phyloP scores from a whole-genome alignment of 495 filamentous ascomycete genomes.

The Poronia punctata region DNA sequence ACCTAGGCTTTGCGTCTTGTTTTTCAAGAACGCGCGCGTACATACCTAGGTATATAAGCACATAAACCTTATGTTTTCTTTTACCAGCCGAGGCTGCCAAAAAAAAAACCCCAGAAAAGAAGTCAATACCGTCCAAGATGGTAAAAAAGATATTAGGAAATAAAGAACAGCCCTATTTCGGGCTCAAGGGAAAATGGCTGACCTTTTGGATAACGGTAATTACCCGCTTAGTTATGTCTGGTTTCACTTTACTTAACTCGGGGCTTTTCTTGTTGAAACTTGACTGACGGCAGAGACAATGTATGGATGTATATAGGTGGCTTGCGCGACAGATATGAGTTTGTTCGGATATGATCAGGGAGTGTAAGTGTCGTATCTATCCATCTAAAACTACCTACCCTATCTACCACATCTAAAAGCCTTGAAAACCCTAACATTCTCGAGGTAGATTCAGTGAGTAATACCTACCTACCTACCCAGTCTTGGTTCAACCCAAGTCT shows the following conservation, averaged over 20 bases:
- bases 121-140: background rate
- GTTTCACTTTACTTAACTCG: too few relatives aligned
- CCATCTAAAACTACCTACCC: too few relatives aligned
- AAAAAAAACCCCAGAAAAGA: background rate
- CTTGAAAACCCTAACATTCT: background rate
- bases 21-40: too few relatives aligned
- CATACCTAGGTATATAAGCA: background rate
- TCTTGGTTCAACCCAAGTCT: conserved; percentile 1
- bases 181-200: conserved; percentile 50
- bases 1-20: too few relatives aligned
- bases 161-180: conserved; percentile 46
- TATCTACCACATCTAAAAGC: conserved; percentile 26
- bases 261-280: too few relatives aligned
- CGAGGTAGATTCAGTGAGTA: conserved; percentile 18
- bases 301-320: conserved; percentile 36
- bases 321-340: conserved; percentile 52
- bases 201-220: conserved; percentile 53
- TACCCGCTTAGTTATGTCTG: background rate
- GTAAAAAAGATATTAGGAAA: background rate
- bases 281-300: too few relatives aligned
- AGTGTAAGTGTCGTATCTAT: too few relatives aligned
- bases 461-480: background rate
- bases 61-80: background rate
- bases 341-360: conserved; percentile 58
- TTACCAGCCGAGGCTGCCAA: background rate